Percentiles rank a stretch among this genome's conserved stretches.
Evolutionary conservation across 1,284 basidiomycete genomes (phyloP).

Genomic region (Anthracocystis setariae): DNA sequence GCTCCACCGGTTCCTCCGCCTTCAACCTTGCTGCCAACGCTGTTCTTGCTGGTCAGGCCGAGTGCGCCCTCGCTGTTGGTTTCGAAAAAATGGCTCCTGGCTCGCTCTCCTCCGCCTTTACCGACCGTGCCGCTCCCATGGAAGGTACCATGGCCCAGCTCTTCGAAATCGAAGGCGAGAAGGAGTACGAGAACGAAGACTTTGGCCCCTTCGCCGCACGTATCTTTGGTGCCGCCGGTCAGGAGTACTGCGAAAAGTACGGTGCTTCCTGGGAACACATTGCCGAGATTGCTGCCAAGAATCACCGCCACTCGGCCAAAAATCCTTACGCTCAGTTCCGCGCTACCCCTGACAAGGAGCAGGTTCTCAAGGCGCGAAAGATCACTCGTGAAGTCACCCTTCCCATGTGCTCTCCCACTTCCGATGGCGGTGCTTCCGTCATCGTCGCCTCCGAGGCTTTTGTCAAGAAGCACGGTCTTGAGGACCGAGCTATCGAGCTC

Average conservation of each 20-base stretch:
- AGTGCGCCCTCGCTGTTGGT: slow-evolving; percentile 83
- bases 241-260: slow-evolving; percentile 81
- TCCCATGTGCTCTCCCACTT: slow-evolving; percentile 87
- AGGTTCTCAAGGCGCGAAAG: slow-evolving; percentile 60
- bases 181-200: slow-evolving; percentile 73
- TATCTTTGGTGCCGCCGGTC: slow-evolving; percentile 81
- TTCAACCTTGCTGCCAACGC: slow-evolving; percentile 59
- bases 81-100: slow-evolving; percentile 79
- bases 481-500: slow-evolving; percentile 84
- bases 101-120: slow-evolving; percentile 77
- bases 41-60: slow-evolving; percentile 75
- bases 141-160: slow-evolving; percentile 70
- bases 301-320: slow-evolving; percentile 81
- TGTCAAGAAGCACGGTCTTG: slow-evolving; percentile 77
- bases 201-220: slow-evolving; percentile 77
- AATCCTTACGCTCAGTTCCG: slow-evolving; percentile 88
- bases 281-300: slow-evolving; percentile 81
- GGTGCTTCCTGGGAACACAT: slow-evolving; percentile 78
- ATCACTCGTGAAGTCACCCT: slow-evolving; percentile 81
- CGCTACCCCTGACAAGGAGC: slow-evolving; percentile 35
- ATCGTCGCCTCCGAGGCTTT: slow-evolving; percentile 84
- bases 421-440: slow-evolving; percentile 67
- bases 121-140: slow-evolving; percentile 76
- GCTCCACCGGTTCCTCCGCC: slow-evolving; percentile 64
- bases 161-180: slow-evolving; percentile 72